phyloP scores from a whole-genome alignment of 2,329 filamentous ascomycete species.

The Colletotrichum sp. region DNA sequence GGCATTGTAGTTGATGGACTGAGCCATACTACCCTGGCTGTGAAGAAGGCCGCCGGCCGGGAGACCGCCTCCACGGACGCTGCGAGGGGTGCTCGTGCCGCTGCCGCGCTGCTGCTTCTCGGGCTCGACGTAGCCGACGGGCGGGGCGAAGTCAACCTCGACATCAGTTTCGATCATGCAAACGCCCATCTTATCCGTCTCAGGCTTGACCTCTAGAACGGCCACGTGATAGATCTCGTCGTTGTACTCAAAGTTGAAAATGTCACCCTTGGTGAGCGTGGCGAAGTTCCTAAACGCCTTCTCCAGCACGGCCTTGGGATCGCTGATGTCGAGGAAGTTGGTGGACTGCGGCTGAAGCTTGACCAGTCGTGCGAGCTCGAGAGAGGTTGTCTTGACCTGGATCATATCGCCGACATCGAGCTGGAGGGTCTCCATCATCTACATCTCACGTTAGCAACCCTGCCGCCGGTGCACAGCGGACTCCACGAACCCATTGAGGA shows the following conservation, averaged over 20 bases:
- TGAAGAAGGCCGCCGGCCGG: conserved; percentile 79
- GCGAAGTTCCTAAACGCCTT: conserved; percentile 97
- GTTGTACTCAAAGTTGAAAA: conserved; percentile 97
- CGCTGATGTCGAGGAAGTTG: conserved; percentile 94
- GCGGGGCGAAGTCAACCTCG: conserved; percentile 93
- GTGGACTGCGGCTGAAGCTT: conserved; percentile 95
- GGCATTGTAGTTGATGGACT: conserved; percentile 94
- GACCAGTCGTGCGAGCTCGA: conserved; percentile 89
- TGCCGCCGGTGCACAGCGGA: neutral
- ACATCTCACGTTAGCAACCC: neutral
- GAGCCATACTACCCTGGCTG: conserved; percentile 91
- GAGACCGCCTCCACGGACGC: conserved; percentile 61
- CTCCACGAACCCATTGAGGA: conserved; percentile 80
- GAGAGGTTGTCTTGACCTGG: conserved; percentile 92
- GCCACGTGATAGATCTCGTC: conserved; percentile 92
- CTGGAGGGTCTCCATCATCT: conserved; percentile 93
- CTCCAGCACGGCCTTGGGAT: conserved; percentile 96
- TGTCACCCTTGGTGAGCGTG: conserved; percentile 88
- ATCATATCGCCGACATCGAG: conserved; percentile 94
- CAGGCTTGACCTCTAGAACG: conserved; percentile 91
- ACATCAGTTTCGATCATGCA: conserved; percentile 97
- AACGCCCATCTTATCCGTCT: conserved; percentile 81
- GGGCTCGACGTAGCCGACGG: conserved; percentile 92
- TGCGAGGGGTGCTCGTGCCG: conserved; percentile 87
- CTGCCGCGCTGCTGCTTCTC: conserved; percentile 63